Conservation (phyloP, 2,329 filamentous ascomycete genomes). For the Calonectria multiphialidica region DNA sequence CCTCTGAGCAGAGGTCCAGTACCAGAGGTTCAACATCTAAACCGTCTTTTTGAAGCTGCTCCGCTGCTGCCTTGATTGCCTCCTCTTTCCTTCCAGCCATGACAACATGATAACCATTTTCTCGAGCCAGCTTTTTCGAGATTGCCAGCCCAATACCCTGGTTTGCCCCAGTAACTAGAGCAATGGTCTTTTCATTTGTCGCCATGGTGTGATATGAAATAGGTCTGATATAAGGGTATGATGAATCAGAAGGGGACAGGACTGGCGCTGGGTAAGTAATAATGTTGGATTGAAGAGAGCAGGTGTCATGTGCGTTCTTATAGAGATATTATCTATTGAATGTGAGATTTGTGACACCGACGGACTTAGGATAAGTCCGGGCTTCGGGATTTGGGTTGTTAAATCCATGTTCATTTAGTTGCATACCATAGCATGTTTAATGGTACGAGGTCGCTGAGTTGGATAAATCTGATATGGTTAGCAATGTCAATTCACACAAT, state of each 20-base stretch:
- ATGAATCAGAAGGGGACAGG: too few species aligned
- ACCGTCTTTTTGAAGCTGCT: background rate
- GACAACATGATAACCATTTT: background rate
- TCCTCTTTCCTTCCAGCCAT: background rate
- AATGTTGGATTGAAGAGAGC: background rate
- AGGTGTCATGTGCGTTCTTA: background rate
- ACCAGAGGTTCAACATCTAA: background rate
- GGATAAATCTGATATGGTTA: too few species aligned
- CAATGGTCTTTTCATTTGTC: background rate
- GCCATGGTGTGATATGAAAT: background rate
- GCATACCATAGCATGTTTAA: background rate
- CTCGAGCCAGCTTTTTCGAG: background rate
- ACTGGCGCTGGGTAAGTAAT: background rate
- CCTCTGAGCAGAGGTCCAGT: background rate
- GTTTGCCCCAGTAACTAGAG: background rate
- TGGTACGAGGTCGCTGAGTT: background rate
- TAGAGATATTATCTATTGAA: background rate
- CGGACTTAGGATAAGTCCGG: background rate
- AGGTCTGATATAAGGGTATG: background rate
- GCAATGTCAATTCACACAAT: too few species aligned
- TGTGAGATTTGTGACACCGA: background rate
- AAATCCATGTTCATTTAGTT: background rate
- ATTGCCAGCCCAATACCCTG: background rate
- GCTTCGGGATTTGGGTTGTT: background rate
- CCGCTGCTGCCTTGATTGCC: background rate